These are phyloP conservation scores for Neonectria neomacrospora DNA, from an alignment of 2,329 filamentous ascomycete species.

Conservation along the genomic window DNA sequence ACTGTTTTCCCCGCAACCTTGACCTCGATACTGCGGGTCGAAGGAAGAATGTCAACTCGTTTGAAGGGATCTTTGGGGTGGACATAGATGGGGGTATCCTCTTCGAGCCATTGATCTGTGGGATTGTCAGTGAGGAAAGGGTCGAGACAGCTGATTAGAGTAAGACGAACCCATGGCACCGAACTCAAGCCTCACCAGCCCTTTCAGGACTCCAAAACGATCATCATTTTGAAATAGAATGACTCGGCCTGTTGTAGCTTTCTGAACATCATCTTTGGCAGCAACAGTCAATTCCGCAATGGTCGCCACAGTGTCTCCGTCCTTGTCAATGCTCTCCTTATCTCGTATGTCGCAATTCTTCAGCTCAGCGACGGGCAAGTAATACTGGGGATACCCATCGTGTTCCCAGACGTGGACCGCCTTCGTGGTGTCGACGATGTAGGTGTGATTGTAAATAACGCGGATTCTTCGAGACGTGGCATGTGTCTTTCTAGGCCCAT, in stretches of 20 bases:
- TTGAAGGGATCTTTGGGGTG: constrained; percentile 77
- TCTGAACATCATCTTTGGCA: constrained; percentile 36
- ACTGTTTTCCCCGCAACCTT: constrained; percentile 58
- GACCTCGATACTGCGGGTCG: constrained; percentile 63
- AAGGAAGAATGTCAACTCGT: constrained; percentile 69
- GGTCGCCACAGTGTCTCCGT: constrained; percentile 42
- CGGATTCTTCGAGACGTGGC: background rate
- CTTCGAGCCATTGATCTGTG: constrained; percentile 60
- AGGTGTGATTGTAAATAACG: constrained; percentile 8
- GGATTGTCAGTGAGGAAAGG: constrained; percentile 1
- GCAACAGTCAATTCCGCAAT: constrained; percentile 48
- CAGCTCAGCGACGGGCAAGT: constrained; percentile 50
- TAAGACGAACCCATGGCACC: constrained; percentile 47
- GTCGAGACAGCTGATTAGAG: rapidly evolving
- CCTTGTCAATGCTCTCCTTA: constrained; percentile 40
- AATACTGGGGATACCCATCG: constrained; percentile 59
- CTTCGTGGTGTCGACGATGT: constrained; percentile 2
- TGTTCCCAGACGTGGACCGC: constrained; percentile 43
- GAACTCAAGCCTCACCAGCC: constrained; percentile 50
- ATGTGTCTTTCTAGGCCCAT: constrained; percentile 7
- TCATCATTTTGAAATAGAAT: constrained; percentile 54
- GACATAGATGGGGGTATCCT: constrained; percentile 67
- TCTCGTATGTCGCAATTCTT: constrained; percentile 45
- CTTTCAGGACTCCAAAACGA: constrained; percentile 48
- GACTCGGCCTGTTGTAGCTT: constrained; percentile 48